Conservation (phyloP, 1,284 basidiomycete genomes). For the Ustilago vetiveriae region DNA sequence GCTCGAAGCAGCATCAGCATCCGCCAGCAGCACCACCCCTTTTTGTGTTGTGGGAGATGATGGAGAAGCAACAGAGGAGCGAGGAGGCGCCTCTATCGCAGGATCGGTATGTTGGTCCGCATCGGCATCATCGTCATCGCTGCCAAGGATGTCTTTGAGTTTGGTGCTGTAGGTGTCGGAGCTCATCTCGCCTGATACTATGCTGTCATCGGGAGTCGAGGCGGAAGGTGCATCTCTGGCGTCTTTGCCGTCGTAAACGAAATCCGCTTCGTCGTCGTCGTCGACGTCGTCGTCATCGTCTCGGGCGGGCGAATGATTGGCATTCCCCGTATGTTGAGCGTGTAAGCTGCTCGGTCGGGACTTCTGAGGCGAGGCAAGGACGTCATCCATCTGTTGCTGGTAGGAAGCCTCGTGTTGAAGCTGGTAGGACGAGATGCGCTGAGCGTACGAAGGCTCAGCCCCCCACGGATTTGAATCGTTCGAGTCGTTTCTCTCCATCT, state of each 20-base stretch:
- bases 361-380: slow-evolving; percentile 17
- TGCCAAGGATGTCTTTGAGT: slow-evolving; percentile 54
- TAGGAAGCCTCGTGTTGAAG: slow-evolving; percentile 15
- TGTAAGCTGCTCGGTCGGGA: slow-evolving; percentile 5
- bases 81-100: neutral
- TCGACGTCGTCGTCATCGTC: slow-evolving; percentile 72
- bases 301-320: neutral
- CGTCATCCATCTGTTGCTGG: slow-evolving; percentile 28
- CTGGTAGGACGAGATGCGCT: slow-evolving; percentile 20
- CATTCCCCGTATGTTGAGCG: too few species aligned
- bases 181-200: slow-evolving; percentile 22
- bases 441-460: slow-evolving; percentile 22
- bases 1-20: slow-evolving; percentile 19
- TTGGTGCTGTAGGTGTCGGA: slow-evolving; percentile 45
- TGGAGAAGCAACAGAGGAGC: neutral
- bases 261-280: slow-evolving; percentile 73
- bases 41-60: slow-evolving; percentile 26
- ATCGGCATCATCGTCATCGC: slow-evolving; percentile 30
- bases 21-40: neutral
- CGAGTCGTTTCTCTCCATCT: slow-evolving; percentile 30
- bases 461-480: slow-evolving; percentile 42
- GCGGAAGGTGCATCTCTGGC: slow-evolving; percentile 4
- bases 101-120: neutral
- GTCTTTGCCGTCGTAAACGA: slow-evolving; percentile 78
- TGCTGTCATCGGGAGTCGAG: slow-evolving; percentile 22